Evolutionary conservation across 129 eudicot genomes (phyloP).

Genomic region (Arctium minus): DNA sequence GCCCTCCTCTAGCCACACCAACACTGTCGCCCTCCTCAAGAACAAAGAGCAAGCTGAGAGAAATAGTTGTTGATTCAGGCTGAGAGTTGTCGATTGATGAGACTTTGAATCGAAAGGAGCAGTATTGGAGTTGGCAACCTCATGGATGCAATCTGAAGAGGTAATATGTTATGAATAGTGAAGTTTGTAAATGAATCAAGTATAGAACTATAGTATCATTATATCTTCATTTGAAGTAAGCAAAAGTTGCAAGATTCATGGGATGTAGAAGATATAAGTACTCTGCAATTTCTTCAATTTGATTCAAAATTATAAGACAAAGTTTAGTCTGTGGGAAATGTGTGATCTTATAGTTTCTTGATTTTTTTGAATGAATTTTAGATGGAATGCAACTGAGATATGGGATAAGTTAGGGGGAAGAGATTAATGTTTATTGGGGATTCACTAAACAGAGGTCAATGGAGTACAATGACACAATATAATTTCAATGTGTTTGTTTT

Average conservation of each 20-base stretch:
- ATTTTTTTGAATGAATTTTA: constrained; percentile 22
- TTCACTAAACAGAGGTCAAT: constrained; percentile 92
- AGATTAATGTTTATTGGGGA: constrained; percentile 93
- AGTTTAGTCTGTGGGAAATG: neutral
- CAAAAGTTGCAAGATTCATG: too few relatives aligned
- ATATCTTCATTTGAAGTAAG: too few relatives aligned
- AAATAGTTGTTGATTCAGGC: too few relatives aligned
- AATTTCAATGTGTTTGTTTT: constrained; percentile 50
- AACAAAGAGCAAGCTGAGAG: too few relatives aligned
- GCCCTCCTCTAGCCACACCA: too few relatives aligned
- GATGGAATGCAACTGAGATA: constrained; percentile 80
- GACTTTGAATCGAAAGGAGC: neutral
- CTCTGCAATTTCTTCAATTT: too few relatives aligned
- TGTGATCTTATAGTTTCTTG: neutral
- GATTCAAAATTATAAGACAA: neutral
- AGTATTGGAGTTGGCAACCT: constrained; percentile 93
- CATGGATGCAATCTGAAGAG: constrained; percentile 74
- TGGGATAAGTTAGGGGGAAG: constrained; percentile 91
- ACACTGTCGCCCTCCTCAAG: too few relatives aligned
- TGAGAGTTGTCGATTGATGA: too few relatives aligned
- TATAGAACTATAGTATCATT: too few relatives aligned
- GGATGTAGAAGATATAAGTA: too few relatives aligned
- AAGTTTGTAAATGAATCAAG: neutral
- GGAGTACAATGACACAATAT: constrained; percentile 91
- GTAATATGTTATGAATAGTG: constrained; percentile 10